Conservation (phyloP, 768 basidiomycete species). For the Suillus brevipes region DNA sequence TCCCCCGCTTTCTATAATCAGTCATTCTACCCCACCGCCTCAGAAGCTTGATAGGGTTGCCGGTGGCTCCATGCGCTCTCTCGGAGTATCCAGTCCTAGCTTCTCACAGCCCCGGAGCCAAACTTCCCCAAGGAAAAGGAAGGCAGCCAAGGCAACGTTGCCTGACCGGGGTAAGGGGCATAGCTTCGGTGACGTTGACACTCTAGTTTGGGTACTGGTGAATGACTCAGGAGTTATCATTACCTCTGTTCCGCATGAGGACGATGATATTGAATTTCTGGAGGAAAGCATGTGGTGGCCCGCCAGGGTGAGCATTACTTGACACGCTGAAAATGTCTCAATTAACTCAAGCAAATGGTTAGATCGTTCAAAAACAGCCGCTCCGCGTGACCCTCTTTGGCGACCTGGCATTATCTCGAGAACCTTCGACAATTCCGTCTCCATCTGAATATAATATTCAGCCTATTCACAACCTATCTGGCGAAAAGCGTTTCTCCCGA, state of each 20-base stretch:
- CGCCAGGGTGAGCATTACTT: slow-evolving; percentile 48
- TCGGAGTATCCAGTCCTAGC: slow-evolving; percentile 11
- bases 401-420: slow-evolving; percentile 27
- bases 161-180: slow-evolving; percentile 2
- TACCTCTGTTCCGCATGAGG: slow-evolving; percentile 23
- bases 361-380: slow-evolving; percentile 29
- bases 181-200: slow-evolving; percentile 33
- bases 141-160: slow-evolving; percentile 8
- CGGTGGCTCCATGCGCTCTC: slow-evolving; percentile 14
- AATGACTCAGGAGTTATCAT: slow-evolving; percentile 39
- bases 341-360: slow-evolving; percentile 4
- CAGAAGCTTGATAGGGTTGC: slow-evolving; percentile 13
- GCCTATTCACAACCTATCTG: slow-evolving; percentile 35
- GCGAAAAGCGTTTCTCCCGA: slow-evolving; percentile 44
- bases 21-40: background rate
- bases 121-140: slow-evolving; percentile 24
- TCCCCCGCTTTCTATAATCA: slow-evolving; percentile 17
- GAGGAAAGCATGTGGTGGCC: slow-evolving; percentile 65
- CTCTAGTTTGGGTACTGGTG: slow-evolving; percentile 55
- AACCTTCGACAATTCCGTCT: slow-evolving; percentile 26
- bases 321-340: slow-evolving; percentile 10
- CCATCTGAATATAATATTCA: slow-evolving; percentile 44
- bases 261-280: slow-evolving; percentile 21
- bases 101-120: slow-evolving; percentile 21
- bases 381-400: slow-evolving; percentile 34